phyloP scores from a whole-genome alignment of 257 asterid genomes.

The Cinchona pubescens region DNA sequence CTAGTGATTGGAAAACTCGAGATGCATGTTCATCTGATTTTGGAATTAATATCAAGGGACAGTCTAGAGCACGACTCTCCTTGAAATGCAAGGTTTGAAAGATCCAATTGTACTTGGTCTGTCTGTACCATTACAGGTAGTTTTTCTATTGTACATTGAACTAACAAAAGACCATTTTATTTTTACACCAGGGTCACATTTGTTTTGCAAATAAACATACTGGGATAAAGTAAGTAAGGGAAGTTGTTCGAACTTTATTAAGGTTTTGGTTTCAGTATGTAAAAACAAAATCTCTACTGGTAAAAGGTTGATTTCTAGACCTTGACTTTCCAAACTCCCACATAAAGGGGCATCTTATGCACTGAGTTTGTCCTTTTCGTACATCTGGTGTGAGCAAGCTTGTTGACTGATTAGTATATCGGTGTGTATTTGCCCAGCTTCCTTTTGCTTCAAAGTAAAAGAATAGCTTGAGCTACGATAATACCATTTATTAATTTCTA shows the following conservation, averaged over 20 bases:
- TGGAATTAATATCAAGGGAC: not conserved
- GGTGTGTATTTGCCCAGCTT: not conserved
- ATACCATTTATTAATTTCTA: not conserved
- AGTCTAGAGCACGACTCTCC: not conserved
- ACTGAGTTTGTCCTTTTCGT: not conserved
- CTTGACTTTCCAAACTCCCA: not conserved
- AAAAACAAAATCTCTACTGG: not conserved
- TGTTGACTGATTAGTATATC: not conserved
- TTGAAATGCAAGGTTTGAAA: not conserved
- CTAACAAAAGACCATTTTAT: not conserved
- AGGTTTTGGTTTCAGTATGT: not conserved
- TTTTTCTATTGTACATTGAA: not conserved
- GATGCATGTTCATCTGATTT: not conserved
- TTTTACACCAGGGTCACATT: not conserved
- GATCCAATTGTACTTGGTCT: not conserved
- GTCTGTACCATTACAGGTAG: not conserved
- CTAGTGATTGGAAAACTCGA: too few relatives aligned
- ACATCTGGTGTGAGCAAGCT: not conserved
- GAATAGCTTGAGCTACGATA: not conserved
- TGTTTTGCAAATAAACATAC: not conserved
- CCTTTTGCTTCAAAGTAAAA: not conserved
- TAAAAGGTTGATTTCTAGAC: not conserved
- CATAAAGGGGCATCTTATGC: not conserved
- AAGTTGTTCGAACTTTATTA: not conserved
- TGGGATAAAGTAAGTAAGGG: not conserved